Evolutionary conservation across 2,329 filamentous ascomycete genomes (phyloP).

Genomic region (Colletotrichum sp.): DNA sequence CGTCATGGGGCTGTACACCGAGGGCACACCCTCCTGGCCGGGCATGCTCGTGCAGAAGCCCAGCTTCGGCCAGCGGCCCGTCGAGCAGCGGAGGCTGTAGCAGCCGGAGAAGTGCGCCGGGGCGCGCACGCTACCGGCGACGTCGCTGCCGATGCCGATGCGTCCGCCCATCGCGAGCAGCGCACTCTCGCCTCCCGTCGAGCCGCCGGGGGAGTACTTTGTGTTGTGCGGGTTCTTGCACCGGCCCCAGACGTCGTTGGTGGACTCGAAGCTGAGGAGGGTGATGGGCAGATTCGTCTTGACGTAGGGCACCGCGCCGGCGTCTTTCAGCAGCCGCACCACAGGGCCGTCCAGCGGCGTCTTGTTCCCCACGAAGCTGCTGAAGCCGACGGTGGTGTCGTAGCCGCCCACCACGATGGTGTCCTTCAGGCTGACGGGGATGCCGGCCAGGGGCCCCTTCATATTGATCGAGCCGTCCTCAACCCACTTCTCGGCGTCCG

Average conservation of each 20-base stretch:
- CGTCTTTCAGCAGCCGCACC: slow-evolving; percentile 81
- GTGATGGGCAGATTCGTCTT: slow-evolving; percentile 93
- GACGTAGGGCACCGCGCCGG: slow-evolving; percentile 87
- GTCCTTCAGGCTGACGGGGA: slow-evolving; percentile 86
- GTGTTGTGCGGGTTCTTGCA: slow-evolving; percentile 82
- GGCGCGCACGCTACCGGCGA: slow-evolving; percentile 85
- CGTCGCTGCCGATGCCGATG: slow-evolving; percentile 90
- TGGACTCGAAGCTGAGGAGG: slow-evolving; percentile 83
- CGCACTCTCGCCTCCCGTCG: slow-evolving; percentile 84
- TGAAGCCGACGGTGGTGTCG: slow-evolving; percentile 83
- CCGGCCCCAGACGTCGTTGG: slow-evolving; percentile 80
- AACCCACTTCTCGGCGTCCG: slow-evolving; percentile 78
- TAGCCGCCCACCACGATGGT: slow-evolving; percentile 82
- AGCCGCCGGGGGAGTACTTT: slow-evolving; percentile 88
- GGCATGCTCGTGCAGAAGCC: slow-evolving; percentile 88
- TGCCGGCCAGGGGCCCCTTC: slow-evolving; percentile 82
- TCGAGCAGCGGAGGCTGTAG: slow-evolving; percentile 86
- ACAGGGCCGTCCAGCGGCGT: slow-evolving; percentile 71
- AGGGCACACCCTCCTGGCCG: slow-evolving; percentile 87
- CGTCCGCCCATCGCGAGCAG: slow-evolving; percentile 82
- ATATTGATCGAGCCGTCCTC: slow-evolving; percentile 66
- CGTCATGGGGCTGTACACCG: slow-evolving; percentile 92
- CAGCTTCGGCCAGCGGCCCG: slow-evolving; percentile 87
- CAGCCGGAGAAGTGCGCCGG: slow-evolving; percentile 91
- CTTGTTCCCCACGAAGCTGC: slow-evolving; percentile 72